Percentiles rank a stretch among this genome's conserved stretches.
These are phyloP conservation scores for Phytophthora sansomeana DNA, from an alignment of 352 stramenopile species.

Conservation along the genomic window DNA sequence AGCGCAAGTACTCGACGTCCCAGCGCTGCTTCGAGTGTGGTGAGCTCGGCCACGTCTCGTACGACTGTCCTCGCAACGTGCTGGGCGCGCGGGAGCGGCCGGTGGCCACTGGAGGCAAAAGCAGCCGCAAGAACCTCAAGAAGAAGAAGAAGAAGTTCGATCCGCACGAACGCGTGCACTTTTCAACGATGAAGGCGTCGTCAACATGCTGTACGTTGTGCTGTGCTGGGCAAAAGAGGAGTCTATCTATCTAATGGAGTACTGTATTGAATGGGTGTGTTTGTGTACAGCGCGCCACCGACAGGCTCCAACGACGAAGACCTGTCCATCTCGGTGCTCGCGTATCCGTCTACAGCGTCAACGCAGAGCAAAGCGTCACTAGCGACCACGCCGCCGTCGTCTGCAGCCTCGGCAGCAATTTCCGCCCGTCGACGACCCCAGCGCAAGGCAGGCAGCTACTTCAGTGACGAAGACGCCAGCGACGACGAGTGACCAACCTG, in stretches of 20 bases:
- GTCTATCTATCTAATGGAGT: constrained; percentile 30
- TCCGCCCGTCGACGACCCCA: constrained; percentile 41
- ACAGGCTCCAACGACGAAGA: constrained; percentile 61
- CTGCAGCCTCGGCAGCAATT: constrained; percentile 20
- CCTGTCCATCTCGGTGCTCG: constrained; percentile 73
- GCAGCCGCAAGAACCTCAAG: constrained; percentile 61
- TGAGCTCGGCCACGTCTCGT: constrained; percentile 78
- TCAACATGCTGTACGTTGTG: constrained; percentile 71
- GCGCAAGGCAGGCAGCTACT: constrained; percentile 62
- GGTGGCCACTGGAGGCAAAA: constrained; percentile 45
- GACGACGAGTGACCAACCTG: constrained; percentile 46
- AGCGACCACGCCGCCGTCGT: constrained; percentile 3
- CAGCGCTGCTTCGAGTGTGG: constrained; percentile 89
- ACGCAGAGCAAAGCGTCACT: background rate
- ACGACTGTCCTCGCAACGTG: constrained; percentile 87
- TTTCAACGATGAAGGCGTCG: constrained; percentile 71
- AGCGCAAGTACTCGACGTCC: constrained; percentile 74
- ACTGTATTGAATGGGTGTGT: constrained; percentile 11
- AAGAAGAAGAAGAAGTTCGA: constrained; percentile 79
- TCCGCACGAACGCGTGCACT: constrained; percentile 61
- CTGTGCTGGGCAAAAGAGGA: background rate
- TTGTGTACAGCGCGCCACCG: constrained; percentile 51
- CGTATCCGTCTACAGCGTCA: constrained; percentile 43
- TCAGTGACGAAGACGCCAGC: constrained; percentile 82
- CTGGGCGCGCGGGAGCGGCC: constrained; percentile 76